Evolutionary conservation across 371 early-diverging fungal genomes (phyloP).

Genomic region (Mortierella sp.): DNA sequence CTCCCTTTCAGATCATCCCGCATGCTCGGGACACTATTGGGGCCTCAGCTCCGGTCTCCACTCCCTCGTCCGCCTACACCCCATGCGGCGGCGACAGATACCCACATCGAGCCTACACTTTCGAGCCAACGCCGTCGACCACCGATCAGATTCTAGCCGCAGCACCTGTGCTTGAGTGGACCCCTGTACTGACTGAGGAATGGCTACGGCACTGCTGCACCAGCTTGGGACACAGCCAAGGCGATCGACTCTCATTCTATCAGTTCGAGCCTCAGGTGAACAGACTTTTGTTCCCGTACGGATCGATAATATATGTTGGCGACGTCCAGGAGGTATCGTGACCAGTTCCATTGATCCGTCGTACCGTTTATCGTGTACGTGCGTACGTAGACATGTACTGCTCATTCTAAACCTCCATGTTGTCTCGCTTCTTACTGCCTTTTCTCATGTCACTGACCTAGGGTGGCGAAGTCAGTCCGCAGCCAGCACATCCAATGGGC

Average conservation of each 20-base stretch:
- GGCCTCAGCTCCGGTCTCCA: neutral
- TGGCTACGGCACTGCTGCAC: conserved; percentile 34
- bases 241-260: conserved; percentile 34
- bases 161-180: conserved; percentile 48
- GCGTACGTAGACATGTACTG: neutral
- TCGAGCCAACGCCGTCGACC: conserved; percentile 8
- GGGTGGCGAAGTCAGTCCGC: conserved; percentile 40
- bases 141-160: conserved; percentile 42
- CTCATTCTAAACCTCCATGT: no score
- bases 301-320: conserved; percentile 36
- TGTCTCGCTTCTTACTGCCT: neutral
- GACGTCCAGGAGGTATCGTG: conserved; percentile 44
- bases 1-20: conserved; percentile 24
- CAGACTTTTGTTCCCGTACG: conserved; percentile 44
- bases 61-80: neutral
- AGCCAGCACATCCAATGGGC: conserved; percentile 18
- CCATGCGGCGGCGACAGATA: conserved; percentile 1
- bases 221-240: conserved; percentile 18
- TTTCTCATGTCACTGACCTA: neutral
- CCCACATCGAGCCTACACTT: conserved; percentile 13
- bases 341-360: conserved; percentile 6
- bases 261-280: conserved; percentile 45
- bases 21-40: conserved; percentile 5
- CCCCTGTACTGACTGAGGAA: conserved; percentile 43
- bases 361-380: neutral